These are phyloP conservation scores for Trametes villosa DNA, from an alignment of 768 basidiomycete genomes.

Conservation along the genomic window DNA sequence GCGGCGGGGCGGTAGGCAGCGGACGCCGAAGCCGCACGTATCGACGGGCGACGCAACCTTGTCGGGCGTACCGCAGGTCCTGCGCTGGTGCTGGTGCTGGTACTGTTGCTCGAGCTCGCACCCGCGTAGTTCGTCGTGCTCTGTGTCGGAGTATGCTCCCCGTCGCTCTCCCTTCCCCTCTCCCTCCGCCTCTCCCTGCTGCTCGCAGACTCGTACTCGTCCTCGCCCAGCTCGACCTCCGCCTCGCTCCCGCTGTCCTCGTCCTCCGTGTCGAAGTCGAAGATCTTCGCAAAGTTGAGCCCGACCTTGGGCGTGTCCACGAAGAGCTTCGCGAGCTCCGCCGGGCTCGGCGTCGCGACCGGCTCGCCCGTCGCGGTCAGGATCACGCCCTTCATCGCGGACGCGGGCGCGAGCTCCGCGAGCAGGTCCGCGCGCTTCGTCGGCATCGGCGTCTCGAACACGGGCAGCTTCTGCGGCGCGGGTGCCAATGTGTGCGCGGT, in stretches of 20 bases:
- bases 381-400: slow-evolving; percentile 64
- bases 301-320: slow-evolving; percentile 70
- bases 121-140: slow-evolving; percentile 3
- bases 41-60: slow-evolving; percentile 34
- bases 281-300: slow-evolving; percentile 78
- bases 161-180: slow-evolving; percentile 15
- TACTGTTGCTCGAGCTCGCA: background rate
- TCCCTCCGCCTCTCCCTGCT: slow-evolving; percentile 12
- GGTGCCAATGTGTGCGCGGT: background rate
- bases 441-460: slow-evolving; percentile 58
- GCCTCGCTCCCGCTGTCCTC: slow-evolving; percentile 34
- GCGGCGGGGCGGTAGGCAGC: slow-evolving; percentile 13
- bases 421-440: slow-evolving; percentile 24
- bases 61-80: slow-evolving; percentile 28
- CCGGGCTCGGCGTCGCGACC: slow-evolving; percentile 70
- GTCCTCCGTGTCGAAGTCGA: slow-evolving; percentile 56
- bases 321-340: slow-evolving; percentile 69
- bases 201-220: slow-evolving; percentile 35
- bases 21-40: slow-evolving; percentile 30
- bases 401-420: slow-evolving; percentile 30
- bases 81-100: background rate
- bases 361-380: slow-evolving; percentile 78
- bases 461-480: slow-evolving; percentile 31
- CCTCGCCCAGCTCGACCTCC: slow-evolving; percentile 32
- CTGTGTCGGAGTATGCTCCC: slow-evolving; percentile 29